Evolutionary conservation across 257 asterid species (phyloP), one percentile per base, ranked within the genome.

Genomic region (Forsythia suspensa): DNA sequence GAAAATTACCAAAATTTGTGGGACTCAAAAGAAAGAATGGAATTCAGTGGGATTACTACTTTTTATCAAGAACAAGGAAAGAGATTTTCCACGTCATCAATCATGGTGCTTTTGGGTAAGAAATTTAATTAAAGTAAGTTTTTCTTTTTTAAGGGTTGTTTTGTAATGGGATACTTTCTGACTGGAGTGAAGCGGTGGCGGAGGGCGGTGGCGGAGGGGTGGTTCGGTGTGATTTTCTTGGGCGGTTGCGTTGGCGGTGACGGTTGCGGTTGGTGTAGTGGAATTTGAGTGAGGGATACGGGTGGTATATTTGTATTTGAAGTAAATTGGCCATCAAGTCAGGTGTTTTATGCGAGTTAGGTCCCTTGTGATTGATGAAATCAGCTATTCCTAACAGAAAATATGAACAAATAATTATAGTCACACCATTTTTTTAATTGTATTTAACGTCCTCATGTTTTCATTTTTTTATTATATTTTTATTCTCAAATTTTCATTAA

Each of bases 271-370:
- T 24, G 66, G 66, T 7, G 34, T 7, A 24, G 38, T 75, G 39
- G 48, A 12, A 52, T 73, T 82, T 76, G 85, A 86, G 89, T 82
- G 61, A 71, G 77, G 69, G 73, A 48, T 46, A 85, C 82, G 90
- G 59, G 81, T 84, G 80, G 92, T 73, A 87, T 88, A 77, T 87
- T 88, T 87, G 87, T 11, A 75, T 57, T 70, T 77, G 29, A 87
- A 83, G 87, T 82, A 74, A 90, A 85, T 80, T 84, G 10, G 69
- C 79, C 75, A 68, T 67, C 66, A 83, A 86, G 87, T 79, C 55
- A 77, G n/a, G 73, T 63, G 66, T 55, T 18, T 55, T 55, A 18
- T 18, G 9, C 4, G 16, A 8, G 48, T 43, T 43, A 43, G 11
- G 48, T 9, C 48, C 48, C 48, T 43, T 43, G 48, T 10, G 20